Base-by-base conservation (phyloP, 2,329 filamentous ascomycete species). In the Fusarium redolens region DNA sequence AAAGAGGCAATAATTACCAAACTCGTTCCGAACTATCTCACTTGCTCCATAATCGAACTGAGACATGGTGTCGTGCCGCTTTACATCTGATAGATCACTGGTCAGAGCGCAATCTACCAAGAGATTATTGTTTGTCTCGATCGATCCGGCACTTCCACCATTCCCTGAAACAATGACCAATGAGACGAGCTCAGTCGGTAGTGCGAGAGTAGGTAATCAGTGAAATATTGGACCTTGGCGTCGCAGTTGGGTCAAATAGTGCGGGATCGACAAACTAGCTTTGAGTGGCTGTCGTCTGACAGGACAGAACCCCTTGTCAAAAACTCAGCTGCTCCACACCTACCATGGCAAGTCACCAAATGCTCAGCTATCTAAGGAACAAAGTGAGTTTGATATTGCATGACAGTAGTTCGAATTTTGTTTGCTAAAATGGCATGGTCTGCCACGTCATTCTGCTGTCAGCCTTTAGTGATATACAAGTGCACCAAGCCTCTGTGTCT, bases 321-420 rank as follows among this genome's bases (percentile, higher is more conserved):
- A 35, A 28, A 35, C 35, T 41, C 60, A 60, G 54, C 54, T 41
- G 48, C 54, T 60, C 60, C 60, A 60, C 60, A 28, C 54, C 54
- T 12, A 30, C 33, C 40, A 35, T 15, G 15, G 25, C 25, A 7
- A 38, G 40, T 40, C 15, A 59, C 10, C 28, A 48, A 40, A 18
- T 20, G 17, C n/a, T 18, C 35, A 57, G 60, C 54, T 35, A 35
- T 59, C 28, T 22, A 8, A 30, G 2, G 51, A 43, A 37, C 43
- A 31, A 63, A 60, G 15, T 30, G 15, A 31, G 8, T 60, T 63
- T 37, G 13, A 8, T 10, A 8, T 8, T 63, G 30, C 30, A 63
- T 60, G 28, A 5, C 4, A 28, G 28, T n/a, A 48, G 30, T 47
- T 57, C 4, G 15, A 4, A 2, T n/a, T 41, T 11, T 33, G 13